Percentiles rank a stretch among this genome's conserved stretches.
phyloP scores from a whole-genome alignment of 495 filamentous ascomycete genomes.

The Copromyces sp. region DNA sequence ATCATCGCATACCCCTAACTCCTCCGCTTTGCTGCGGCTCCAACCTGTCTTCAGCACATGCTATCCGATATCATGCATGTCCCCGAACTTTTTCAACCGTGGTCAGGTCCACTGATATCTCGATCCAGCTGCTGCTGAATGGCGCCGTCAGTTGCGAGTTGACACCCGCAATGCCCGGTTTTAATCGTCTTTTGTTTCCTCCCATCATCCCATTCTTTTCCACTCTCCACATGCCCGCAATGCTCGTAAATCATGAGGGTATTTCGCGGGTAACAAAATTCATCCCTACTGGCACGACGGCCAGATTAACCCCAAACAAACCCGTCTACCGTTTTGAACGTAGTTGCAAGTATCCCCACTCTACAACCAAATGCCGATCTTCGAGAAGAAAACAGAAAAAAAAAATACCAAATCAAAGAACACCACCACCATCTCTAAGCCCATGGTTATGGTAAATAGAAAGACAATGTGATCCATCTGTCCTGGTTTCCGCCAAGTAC shows the following conservation, averaged over 20 bases:
- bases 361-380: neutral
- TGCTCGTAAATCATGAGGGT: slow-evolving; percentile 4
- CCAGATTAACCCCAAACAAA: neutral
- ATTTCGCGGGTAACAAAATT: neutral
- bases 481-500: neutral
- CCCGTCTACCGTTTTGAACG: neutral
- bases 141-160: neutral
- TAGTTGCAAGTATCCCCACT: neutral
- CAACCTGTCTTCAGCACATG: neutral
- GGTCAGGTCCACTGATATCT: neutral
- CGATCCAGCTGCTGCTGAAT: neutral
- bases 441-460: neutral
- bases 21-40: neutral
- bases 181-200: neutral
- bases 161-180: neutral
- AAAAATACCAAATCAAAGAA: neutral
- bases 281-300: neutral
- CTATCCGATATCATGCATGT: neutral
- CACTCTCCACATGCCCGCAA: neutral
- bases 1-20: neutral
- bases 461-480: slow-evolving; percentile 1
- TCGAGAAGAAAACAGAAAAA: neutral
- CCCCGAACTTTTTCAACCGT: neutral
- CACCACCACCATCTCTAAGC: neutral
- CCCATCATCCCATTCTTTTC: neutral